Conservation (phyloP, 148 eudicot species). For the Talinum fruticosum region DNA sequence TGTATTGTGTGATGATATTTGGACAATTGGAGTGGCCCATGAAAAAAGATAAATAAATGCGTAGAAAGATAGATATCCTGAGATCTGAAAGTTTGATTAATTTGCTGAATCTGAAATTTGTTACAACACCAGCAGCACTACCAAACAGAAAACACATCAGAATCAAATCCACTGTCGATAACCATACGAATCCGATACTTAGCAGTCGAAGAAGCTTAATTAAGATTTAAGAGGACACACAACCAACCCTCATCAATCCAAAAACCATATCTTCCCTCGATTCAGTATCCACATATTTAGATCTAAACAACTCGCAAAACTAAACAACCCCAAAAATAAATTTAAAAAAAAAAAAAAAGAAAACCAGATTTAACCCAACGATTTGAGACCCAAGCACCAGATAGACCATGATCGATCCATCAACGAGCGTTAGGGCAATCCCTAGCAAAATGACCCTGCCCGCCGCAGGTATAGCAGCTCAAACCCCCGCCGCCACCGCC, state of each 20-base stretch:
- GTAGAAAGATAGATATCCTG: no score
- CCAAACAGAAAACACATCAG: neutral
- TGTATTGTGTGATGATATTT: no score
- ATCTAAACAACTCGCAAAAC: neutral
- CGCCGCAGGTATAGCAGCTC: slow-evolving; percentile 45
- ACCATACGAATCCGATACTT: neutral
- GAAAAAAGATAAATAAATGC: no score
- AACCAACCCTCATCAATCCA: neutral
- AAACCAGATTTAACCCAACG: neutral
- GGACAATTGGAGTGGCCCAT: no score
- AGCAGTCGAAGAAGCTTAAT: neutral
- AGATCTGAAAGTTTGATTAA: no score
- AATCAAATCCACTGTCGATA: neutral
- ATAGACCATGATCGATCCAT: neutral
- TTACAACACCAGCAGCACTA: no score
- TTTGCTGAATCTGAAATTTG: no score
- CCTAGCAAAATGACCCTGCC: slow-evolving; percentile 47
- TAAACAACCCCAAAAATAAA: neutral
- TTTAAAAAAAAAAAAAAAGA: neutral
- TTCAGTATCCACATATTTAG: neutral
- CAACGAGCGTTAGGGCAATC: slow-evolving; percentile 33
- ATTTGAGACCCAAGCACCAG: neutral
- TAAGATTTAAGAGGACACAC: neutral
- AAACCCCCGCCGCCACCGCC: slow-evolving; percentile 31
- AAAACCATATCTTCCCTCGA: neutral